Percentiles rank a stretch among this genome's conserved stretches.
phyloP scores from a whole-genome alignment of 2,329 filamentous ascomycete genomes.

The Trichoderma breve region DNA sequence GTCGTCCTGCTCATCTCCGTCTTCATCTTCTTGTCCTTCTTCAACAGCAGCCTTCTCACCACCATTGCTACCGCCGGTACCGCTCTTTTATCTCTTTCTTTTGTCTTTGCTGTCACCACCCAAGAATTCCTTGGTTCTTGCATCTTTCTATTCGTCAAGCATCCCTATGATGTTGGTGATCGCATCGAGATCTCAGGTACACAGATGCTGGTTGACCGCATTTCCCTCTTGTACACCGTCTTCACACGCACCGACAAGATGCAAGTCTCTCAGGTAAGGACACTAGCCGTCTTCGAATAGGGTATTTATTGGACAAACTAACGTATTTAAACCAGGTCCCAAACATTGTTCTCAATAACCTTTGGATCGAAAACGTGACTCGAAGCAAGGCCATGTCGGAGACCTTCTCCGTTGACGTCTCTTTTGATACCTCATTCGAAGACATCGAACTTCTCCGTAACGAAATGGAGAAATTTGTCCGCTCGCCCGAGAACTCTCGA shows the following conservation, averaged over 20 bases:
- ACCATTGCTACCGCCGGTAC: constrained; percentile 89
- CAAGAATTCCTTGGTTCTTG: constrained; percentile 97
- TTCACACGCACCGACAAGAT: constrained; percentile 81
- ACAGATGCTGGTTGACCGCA: constrained; percentile 83
- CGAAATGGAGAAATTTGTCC: constrained; percentile 85
- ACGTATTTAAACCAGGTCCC: constrained; percentile 57
- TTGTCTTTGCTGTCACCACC: constrained; percentile 87
- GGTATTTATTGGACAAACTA: background rate
- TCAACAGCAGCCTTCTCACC: constrained; percentile 80
- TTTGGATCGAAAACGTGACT: constrained; percentile 95
- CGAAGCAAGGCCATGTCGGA: constrained; percentile 92
- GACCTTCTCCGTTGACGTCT: constrained; percentile 73
- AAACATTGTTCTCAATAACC: constrained; percentile 85
- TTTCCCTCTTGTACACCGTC: constrained; percentile 88
- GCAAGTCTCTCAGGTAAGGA: constrained; percentile 62
- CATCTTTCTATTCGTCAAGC: constrained; percentile 98
- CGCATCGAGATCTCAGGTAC: constrained; percentile 75
- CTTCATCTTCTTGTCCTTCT: constrained; percentile 85
- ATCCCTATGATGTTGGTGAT: constrained; percentile 94
- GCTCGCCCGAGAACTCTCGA: constrained; percentile 76
- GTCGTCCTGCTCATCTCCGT: constrained; percentile 78
- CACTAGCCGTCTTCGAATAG: background rate
- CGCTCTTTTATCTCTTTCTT: constrained; percentile 89
- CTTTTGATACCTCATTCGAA: constrained; percentile 84
- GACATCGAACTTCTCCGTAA: constrained; percentile 81